Base-by-base conservation (phyloP, 2,329 filamentous ascomycete species). In the Hirsutella minnesotensis region DNA sequence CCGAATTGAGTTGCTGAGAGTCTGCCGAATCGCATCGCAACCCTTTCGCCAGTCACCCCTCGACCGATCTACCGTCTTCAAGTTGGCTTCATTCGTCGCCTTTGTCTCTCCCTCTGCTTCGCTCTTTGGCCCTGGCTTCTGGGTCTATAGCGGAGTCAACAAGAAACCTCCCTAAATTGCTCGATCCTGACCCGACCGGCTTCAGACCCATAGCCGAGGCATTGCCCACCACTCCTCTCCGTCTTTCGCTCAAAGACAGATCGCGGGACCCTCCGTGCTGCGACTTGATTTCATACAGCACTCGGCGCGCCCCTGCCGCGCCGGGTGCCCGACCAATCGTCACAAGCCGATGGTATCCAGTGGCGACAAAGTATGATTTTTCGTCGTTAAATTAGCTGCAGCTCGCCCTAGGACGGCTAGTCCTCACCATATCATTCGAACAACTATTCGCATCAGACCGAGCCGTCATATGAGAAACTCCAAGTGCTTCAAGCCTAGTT, bases 141-240 rank as follows among this genome's bases (percentile, higher is more conserved):
- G 88, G 88, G 88, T 94, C 80, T 90, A 90, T 67, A 81, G 81
- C 75, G 89, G 90, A 83, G 86, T 88, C 73, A 86, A 92, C 75
- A 92, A 88, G 74, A 90, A 94, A 71, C 90, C 92, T 64, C 90
- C 90, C 75, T 96, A 96, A 95, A 35, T 18, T 35, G 33, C n/a
- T 16, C 33, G 24, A 7, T 12, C 7, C 7, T 12, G 12, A 7
- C 24, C 12, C 24, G 24, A 27, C 24, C 24, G 24, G 12, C 24
- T 27, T 7, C 24, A 27, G 7, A 27, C 24, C n/a, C 12, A 27
- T 27, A 27, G 7, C 7, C 24, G 7, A 12, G 12, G 7, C 24
- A 27, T 27, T 18, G 5, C 16, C 18, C 33, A n/a, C 16, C 33
- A 18, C 33, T 18, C 15, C 18, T 16, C 16, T 18, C 16, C 15